phyloP scores from a whole-genome alignment of 306 rosid species.

The Castanea sativa region DNA sequence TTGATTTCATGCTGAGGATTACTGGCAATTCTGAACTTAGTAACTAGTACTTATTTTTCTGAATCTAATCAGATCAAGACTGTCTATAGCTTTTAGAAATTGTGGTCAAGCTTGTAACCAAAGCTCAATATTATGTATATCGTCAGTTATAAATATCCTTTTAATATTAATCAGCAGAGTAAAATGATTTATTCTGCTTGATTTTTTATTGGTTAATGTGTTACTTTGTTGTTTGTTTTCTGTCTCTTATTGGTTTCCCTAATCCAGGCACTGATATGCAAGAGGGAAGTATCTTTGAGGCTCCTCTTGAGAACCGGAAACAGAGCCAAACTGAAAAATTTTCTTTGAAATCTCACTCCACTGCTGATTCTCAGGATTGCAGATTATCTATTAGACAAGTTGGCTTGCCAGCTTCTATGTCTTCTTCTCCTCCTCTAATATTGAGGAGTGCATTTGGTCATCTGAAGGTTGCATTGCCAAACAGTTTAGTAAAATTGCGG shows the following conservation, averaged over 20 bases:
- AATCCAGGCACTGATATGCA: conserved; percentile 45
- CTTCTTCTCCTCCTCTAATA: conserved; percentile 30
- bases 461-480: conserved; percentile 44
- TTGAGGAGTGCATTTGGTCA: conserved; percentile 68
- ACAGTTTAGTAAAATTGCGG: conserved; percentile 35
- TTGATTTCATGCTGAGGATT: not conserved
- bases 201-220: conserved; percentile 13
- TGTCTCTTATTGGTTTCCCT: conserved; percentile 20
- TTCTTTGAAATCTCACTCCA: conserved; percentile 32
- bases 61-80: conserved; percentile 5
- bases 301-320: conserved; percentile 42
- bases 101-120: conserved; percentile 5
- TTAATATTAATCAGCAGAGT: conserved; percentile 1
- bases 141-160: conserved; percentile 6
- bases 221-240: not conserved
- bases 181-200: conserved; percentile 1
- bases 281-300: conserved; percentile 34
- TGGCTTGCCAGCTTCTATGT: conserved; percentile 26
- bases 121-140: conserved; percentile 14
- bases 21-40: not conserved
- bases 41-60: not conserved
- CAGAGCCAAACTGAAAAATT: conserved; percentile 32
- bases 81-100: not conserved
- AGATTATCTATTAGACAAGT: conserved; percentile 31
- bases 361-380: conserved; percentile 41